Evolutionary conservation across 2,329 filamentous ascomycete species (phyloP), one percentile per base, ranked within the genome.

Genomic region (Emergomyces pasteurianus): DNA sequence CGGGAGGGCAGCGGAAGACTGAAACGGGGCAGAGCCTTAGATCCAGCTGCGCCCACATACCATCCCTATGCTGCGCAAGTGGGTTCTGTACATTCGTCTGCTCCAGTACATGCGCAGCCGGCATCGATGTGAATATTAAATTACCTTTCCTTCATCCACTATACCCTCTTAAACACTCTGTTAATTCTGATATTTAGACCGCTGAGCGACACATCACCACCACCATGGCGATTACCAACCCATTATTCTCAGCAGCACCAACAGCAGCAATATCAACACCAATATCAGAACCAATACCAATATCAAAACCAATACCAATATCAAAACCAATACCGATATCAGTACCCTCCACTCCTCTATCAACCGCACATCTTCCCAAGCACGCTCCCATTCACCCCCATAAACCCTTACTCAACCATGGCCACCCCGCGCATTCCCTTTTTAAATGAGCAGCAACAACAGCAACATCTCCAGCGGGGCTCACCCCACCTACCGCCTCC

Each of bases 351-450:
- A 26, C 40, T n/a, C 47, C 49, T 42, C 21, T 43, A 40, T 31
- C 49, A 12, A 26, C 31, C 18, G 16, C n/a, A 50, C 7, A 14
- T 14, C 6, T 28, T 42, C 26, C 23, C 14, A 26, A n/a, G 8
- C 23, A 57, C 23, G 14, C 40, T 26, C 36, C 53, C 59, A 26
- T 61, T 61, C 36, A 50, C 56, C 21, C 59, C 59, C 6, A 53
- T 60, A 23, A 49, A 58, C 21, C 53, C 52, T 21, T 56, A 46
- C 23, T 43, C 54, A 28, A 57, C 36, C 16, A 28, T 43, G 18
- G 23, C 54, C 40, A 18, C 40, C 31, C 40, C 23, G 16, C 49
- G 8, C 31, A 8, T 9, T 3, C 31, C 34, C 31, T 1, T 14
- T 4, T 36, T 54, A 16, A 38, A 36, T 34, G 18, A 31, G 4